phyloP scores from a whole-genome alignment of 2,329 filamentous ascomycete species.

The Microcyclosporella mali region DNA sequence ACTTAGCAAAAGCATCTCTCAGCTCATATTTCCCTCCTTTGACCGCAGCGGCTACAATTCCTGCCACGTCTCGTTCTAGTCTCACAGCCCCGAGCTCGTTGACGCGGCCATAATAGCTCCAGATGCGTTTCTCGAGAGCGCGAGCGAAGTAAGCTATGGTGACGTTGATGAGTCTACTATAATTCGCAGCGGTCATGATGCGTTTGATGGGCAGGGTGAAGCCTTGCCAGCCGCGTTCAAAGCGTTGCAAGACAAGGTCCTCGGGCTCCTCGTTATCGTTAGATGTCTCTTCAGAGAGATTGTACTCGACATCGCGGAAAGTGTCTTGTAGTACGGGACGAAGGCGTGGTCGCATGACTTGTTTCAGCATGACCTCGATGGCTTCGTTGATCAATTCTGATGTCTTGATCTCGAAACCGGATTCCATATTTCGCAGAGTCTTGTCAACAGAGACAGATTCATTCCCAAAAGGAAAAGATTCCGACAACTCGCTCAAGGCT shows the following conservation, averaged over 20 bases:
- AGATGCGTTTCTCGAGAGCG: constrained; percentile 80
- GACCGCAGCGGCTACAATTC: constrained; percentile 62
- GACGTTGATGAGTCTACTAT: constrained; percentile 65
- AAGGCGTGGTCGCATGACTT: constrained; percentile 78
- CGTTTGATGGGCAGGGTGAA: constrained; percentile 80
- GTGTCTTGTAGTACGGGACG: constrained; percentile 79
- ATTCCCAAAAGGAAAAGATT: constrained; percentile 73
- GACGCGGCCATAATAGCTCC: constrained; percentile 69
- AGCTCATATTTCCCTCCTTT: constrained; percentile 68
- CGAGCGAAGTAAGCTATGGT: constrained; percentile 69
- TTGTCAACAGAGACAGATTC: constrained; percentile 65
- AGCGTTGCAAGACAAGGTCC: constrained; percentile 69
- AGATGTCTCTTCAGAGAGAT: constrained; percentile 53
- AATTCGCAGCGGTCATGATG: constrained; percentile 72
- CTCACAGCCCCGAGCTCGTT: constrained; percentile 76
- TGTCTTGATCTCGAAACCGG: constrained; percentile 69
- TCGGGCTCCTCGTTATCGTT: constrained; percentile 42
- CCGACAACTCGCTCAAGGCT: constrained; percentile 28
- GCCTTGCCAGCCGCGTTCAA: constrained; percentile 78
- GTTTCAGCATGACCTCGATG: constrained; percentile 76
- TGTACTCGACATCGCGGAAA: constrained; percentile 88
- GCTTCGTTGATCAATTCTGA: constrained; percentile 78
- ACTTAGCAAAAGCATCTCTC: constrained; percentile 68
- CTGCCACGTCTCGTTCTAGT: constrained; percentile 76
- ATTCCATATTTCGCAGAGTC: constrained; percentile 62